Percentiles rank a stretch among this genome's conserved stretches.
Evolutionary conservation across 1,139 yeast species (phyloP).

Genomic region (Geotrichum histeridarum): DNA sequence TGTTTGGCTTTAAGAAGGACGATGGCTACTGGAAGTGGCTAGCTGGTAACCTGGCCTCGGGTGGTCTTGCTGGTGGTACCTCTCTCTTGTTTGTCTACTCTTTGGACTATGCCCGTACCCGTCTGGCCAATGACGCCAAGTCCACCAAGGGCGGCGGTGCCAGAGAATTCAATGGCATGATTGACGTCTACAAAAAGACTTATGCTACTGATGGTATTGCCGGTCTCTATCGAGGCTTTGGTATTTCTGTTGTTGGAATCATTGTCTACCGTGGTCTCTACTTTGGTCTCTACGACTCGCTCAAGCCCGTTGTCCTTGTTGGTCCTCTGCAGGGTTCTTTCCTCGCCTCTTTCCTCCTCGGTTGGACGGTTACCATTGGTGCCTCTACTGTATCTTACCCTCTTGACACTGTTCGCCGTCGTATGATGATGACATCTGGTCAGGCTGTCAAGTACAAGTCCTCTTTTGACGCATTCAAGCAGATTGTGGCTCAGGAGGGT

Average conservation of each 20-base stretch:
- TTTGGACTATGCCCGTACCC: constrained; percentile 77
- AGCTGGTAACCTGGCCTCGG: constrained; percentile 76
- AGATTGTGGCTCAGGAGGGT: constrained; percentile 73
- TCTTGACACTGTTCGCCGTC: constrained; percentile 77
- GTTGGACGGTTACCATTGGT: constrained; percentile 76
- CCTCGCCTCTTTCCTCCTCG: constrained; percentile 69
- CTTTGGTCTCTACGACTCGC: constrained; percentile 76
- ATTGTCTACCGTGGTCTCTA: constrained; percentile 79
- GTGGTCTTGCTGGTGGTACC: constrained; percentile 80
- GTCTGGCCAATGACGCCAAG: constrained; percentile 80
- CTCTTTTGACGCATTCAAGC: constrained; percentile 66
- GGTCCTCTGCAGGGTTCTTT: constrained; percentile 68
- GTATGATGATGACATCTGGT: constrained; percentile 86
- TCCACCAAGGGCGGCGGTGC: constrained; percentile 60
- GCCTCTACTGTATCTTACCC: constrained; percentile 79
- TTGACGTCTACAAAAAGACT: constrained; percentile 75
- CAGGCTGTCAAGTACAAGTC: constrained; percentile 72
- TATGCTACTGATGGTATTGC: constrained; percentile 70
- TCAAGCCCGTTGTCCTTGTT: constrained; percentile 68
- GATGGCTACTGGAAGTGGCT: constrained; percentile 66
- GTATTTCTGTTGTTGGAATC: constrained; percentile 76
- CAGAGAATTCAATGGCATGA: constrained; percentile 72
- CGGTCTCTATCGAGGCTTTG: constrained; percentile 81
- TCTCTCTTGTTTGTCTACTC: constrained; percentile 73
- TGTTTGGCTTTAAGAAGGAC: constrained; percentile 70